phyloP scores from a whole-genome alignment of 768 basidiomycete genomes.

The Suillus brevipes region DNA sequence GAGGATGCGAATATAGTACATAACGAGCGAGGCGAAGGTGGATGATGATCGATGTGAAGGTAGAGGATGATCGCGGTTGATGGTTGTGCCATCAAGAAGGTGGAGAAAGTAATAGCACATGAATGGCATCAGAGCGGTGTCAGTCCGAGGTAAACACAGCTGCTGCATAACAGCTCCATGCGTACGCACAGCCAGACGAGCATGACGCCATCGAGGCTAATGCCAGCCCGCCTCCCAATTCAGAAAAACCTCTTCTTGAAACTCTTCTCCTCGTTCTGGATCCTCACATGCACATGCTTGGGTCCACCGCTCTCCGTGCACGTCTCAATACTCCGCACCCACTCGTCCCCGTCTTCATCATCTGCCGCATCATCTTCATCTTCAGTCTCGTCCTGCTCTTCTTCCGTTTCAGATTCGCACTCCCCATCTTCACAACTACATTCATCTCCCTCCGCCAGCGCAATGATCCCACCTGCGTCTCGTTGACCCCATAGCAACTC shows the following conservation, averaged over 20 bases:
- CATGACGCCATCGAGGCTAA: neutral
- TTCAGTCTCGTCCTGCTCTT: conserved; percentile 61
- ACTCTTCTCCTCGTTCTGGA: conserved; percentile 70
- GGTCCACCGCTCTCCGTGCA: conserved; percentile 58
- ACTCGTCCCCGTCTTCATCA: conserved; percentile 84
- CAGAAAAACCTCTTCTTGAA: conserved; percentile 76
- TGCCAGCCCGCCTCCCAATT: neutral
- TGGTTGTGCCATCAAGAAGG: neutral
- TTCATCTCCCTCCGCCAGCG: conserved; percentile 32
- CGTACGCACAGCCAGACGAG: neutral
- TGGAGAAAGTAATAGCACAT: neutral
- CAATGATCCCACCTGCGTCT: conserved; percentile 68
- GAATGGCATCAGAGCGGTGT: neutral
- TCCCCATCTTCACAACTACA: conserved; percentile 66
- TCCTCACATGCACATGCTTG: conserved; percentile 72
- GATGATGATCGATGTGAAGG: conserved; percentile 3
- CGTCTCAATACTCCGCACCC: conserved; percentile 73
- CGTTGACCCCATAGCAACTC: conserved; percentile 84
- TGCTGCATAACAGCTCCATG: neutral
- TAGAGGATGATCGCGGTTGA: neutral
- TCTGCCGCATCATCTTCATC: conserved; percentile 33
- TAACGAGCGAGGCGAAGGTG: conserved; percentile 1
- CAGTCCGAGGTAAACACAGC: neutral
- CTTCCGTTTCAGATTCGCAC: conserved; percentile 20
- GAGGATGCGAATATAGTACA: neutral